A percentile compares a stretch with the other conserved stretches of the same genome.
Conservation (phyloP, 2,329 filamentous ascomycete species). For the Aspergillus quadrilineatus region DNA sequence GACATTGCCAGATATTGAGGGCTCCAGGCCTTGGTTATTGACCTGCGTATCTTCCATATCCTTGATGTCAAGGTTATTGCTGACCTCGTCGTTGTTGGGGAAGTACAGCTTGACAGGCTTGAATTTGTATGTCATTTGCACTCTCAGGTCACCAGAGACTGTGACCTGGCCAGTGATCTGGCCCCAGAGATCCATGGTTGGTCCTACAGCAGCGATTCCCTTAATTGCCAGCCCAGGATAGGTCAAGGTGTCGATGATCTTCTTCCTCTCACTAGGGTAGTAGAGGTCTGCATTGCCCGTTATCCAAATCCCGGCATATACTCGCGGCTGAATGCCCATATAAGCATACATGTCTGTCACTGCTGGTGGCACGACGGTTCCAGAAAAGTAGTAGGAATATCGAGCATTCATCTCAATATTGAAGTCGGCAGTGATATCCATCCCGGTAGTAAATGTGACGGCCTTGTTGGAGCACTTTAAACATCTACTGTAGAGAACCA, state of each 20-base stretch:
- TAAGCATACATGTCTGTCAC: conserved; percentile 17
- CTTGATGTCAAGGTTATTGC: neutral
- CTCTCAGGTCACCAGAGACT: neutral
- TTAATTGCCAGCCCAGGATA: conserved; percentile 27
- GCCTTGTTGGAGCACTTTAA: conserved; percentile 2
- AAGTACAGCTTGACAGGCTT: neutral
- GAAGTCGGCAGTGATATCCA: conserved; percentile 14
- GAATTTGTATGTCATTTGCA: neutral
- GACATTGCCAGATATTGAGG: neutral
- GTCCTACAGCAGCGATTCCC: neutral
- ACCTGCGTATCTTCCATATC: neutral
- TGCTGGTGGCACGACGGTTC: conserved; percentile 21
- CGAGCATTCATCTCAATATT: conserved; percentile 22
- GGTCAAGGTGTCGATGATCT: conserved; percentile 24
- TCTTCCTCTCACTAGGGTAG: conserved; percentile 16
- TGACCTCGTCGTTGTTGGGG: neutral
- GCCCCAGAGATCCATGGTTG: neutral
- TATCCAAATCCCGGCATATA: conserved; percentile 15
- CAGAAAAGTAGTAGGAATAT: conserved; percentile 27
- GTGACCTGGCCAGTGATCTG: neutral
- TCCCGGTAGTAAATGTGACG: neutral
- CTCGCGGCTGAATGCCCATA: conserved; percentile 13
- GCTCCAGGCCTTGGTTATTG: neutral
- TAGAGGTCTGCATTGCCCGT: conserved; percentile 18
- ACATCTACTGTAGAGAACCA: conserved; percentile 7